These are phyloP conservation scores for Spencermartinsiella europaea DNA, from an alignment of 805 yeast species.

Conservation along the genomic window DNA sequence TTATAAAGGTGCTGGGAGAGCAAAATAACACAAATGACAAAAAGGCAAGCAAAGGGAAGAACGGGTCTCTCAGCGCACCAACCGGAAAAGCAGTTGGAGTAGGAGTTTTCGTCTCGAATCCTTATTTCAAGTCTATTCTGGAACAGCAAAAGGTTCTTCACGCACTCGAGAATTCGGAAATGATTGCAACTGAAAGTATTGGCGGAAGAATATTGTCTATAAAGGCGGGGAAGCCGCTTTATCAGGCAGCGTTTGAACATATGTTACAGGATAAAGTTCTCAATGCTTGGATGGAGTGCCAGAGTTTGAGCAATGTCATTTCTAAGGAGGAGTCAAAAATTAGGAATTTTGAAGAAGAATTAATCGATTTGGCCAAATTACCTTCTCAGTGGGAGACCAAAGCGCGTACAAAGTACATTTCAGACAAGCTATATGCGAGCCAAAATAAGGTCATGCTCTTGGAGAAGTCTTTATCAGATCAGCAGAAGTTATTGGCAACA, in stretches of 20 bases:
- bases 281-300: slow-evolving; percentile 58
- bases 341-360: slow-evolving; percentile 62
- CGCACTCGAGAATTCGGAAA: slow-evolving; percentile 72
- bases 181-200: slow-evolving; percentile 65
- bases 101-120: slow-evolving; percentile 25
- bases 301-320: slow-evolving; percentile 51
- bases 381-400: slow-evolving; percentile 47
- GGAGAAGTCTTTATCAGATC: slow-evolving; percentile 33
- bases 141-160: slow-evolving; percentile 46
- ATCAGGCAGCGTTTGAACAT: slow-evolving; percentile 67
- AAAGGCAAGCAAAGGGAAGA: background rate
- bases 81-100: slow-evolving; percentile 15
- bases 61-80: slow-evolving; percentile 13
- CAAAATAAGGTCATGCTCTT: slow-evolving; percentile 46
- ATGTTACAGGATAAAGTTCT: slow-evolving; percentile 54
- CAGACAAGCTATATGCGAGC: slow-evolving; percentile 58
- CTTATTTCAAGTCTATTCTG: slow-evolving; percentile 36
- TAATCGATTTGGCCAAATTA: slow-evolving; percentile 50
- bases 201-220: slow-evolving; percentile 69
- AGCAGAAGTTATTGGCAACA: background rate
- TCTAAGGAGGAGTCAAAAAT: slow-evolving; percentile 59
- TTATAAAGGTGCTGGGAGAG: slow-evolving; percentile 60
- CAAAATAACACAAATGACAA: slow-evolving; percentile 5
- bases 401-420: slow-evolving; percentile 59
- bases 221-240: slow-evolving; percentile 79